Evolutionary conservation across 2,329 filamentous ascomycete species (phyloP).

Genomic region (Paramyrothecium roridum): DNA sequence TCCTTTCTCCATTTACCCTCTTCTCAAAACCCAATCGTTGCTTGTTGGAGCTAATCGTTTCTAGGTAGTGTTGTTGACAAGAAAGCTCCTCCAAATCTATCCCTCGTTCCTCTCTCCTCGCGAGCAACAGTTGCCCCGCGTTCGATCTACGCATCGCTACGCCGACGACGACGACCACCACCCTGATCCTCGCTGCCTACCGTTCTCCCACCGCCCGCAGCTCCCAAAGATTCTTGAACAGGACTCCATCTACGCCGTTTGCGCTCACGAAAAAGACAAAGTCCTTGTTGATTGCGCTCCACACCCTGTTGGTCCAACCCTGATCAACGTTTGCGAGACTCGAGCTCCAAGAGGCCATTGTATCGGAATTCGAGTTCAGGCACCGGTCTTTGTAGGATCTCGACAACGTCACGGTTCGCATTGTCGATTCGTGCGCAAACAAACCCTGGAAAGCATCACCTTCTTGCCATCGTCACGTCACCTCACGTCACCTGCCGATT

Average conservation of each 20-base stretch:
- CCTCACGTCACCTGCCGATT: not conserved
- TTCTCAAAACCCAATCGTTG: too few relatives aligned
- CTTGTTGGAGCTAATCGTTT: not conserved
- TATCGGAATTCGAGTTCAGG: not conserved
- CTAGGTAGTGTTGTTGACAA: not conserved
- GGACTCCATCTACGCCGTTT: not conserved
- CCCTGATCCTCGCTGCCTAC: not conserved
- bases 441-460: not conserved
- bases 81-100: not conserved
- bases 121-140: not conserved
- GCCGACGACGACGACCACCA: not conserved
- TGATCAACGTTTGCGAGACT: not conserved
- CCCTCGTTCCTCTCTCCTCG: not conserved
- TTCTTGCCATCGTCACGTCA: not conserved
- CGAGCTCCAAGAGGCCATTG: not conserved
- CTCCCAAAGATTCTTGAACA: not conserved
- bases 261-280: not conserved
- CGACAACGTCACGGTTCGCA: not conserved
- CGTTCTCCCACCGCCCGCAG: not conserved
- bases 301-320: not conserved
- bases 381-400: not conserved
- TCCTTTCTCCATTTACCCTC: too few relatives aligned
- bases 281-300: not conserved
- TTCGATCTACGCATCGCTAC: not conserved
- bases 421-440: not conserved